Evolutionary conservation across 306 rosid genomes (phyloP), one percentile per base, ranked within the genome.

Genomic region (Lathyrus tuberosus): DNA sequence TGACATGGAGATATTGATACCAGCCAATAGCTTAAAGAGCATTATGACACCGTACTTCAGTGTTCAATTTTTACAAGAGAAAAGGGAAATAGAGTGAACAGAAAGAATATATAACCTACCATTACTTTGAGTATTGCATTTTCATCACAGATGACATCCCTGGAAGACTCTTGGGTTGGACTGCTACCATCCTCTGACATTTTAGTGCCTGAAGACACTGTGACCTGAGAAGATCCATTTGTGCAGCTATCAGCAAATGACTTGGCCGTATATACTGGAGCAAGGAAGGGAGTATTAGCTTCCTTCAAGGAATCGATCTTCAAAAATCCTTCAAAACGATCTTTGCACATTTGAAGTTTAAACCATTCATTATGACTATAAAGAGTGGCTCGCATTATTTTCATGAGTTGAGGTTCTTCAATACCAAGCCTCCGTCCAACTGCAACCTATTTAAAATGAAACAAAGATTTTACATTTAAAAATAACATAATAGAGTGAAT

Each of bases 321-420:
- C 84, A 95, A 51, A 33, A 91, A 87, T 61, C 87, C 85, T 84
- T 95, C 97, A 20, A 95, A 95, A 57, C 88, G 84, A 73, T 95
- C 99, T 83, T 91, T 95, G 76, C 99, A 95, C 99, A 87, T 95
- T 60, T 95, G 99, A 77, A 95, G 97, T 78, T 89, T 89, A 71
- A 91, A 95, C 99, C 97, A 95, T 78, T 95, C 99, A 52, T 82
- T 86, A 80, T 95, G 97, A 3, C 97, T 80, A 82, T 86, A 71
- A 46, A 95, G 88, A 46, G 92, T 82, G 33, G 91, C 89, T 68
- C 86, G 87, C 90, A 95, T 91, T 59, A 95, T 84, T 83, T 95
- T 95, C 88, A 95, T 86, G 65, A 95, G 97, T 76, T 83, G 99
- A 66, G 99, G 99, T 74, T 95, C 99, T 54, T 91, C 95, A 47